These are phyloP conservation scores for Cucurbitaria berberidis DNA, from an alignment of 2,329 filamentous ascomycete genomes.

Conservation along the genomic window DNA sequence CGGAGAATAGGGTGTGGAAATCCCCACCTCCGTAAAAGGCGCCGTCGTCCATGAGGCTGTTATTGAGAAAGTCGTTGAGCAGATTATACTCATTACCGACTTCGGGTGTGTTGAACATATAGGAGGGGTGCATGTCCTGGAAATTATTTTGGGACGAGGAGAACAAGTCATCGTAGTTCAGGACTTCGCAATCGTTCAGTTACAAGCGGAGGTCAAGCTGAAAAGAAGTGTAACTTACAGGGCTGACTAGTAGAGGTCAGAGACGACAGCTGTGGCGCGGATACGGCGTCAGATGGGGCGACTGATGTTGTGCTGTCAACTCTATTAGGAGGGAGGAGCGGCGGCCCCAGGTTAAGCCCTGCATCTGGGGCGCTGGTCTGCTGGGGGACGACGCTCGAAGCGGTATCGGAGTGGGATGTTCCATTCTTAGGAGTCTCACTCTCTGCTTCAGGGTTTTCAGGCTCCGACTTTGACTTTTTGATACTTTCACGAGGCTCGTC, in stretches of 20 bases:
- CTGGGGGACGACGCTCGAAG: slow-evolving; percentile 36
- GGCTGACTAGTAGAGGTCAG: slow-evolving; percentile 71
- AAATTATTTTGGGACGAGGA: slow-evolving; percentile 79
- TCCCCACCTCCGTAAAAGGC: slow-evolving; percentile 52
- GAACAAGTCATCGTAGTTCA: slow-evolving; percentile 82
- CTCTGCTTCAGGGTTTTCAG: slow-evolving; percentile 45
- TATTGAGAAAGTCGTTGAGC: slow-evolving; percentile 94
- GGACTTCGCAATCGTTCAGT: slow-evolving; percentile 60
- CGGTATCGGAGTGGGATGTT: slow-evolving; percentile 35
- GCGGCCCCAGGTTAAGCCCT: slow-evolving; percentile 48
- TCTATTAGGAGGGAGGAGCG: slow-evolving; percentile 42
- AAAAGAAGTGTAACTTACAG: slow-evolving; percentile 65
- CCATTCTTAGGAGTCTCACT: slow-evolving; percentile 40
- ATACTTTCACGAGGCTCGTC: slow-evolving; percentile 88
- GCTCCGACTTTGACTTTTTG: slow-evolving; percentile 75
- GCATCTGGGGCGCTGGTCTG: slow-evolving; percentile 42
- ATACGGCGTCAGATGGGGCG: slow-evolving; percentile 73
- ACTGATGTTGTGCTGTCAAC: slow-evolving; percentile 62
- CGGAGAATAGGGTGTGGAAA: slow-evolving; percentile 62
- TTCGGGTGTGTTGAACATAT: slow-evolving; percentile 93
- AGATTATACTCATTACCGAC: slow-evolving; percentile 96
- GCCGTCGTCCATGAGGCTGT: slow-evolving; percentile 79
- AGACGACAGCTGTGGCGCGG: slow-evolving; percentile 68
- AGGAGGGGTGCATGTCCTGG: slow-evolving; percentile 94
- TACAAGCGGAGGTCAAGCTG: slow-evolving; percentile 26